Conservation (phyloP, 331 rosid species). For the Dryas integrifolia region DNA sequence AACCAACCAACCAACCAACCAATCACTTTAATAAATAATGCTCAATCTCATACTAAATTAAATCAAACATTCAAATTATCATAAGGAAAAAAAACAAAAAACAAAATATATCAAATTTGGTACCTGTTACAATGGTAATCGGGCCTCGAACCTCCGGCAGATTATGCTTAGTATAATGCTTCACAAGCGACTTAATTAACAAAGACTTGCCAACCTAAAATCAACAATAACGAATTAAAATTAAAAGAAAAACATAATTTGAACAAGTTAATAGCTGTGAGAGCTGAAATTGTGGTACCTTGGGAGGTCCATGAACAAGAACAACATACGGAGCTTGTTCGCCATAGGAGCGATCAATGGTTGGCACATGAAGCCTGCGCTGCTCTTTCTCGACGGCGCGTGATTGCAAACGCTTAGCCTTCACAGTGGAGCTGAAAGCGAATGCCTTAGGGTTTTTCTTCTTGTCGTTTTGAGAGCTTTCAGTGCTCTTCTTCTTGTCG, state of each 20-base stretch:
- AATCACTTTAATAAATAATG: constrained; percentile 3
- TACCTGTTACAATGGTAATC: constrained; percentile 87
- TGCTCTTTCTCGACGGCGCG: constrained; percentile 94
- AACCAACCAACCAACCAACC: constrained; percentile 18
- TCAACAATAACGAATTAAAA: background rate
- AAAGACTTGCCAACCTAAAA: constrained; percentile 92
- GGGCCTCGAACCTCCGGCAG: constrained; percentile 87
- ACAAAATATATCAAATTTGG: background rate
- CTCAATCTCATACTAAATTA: background rate
- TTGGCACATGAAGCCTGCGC: constrained; percentile 80
- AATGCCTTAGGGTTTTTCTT: constrained; percentile 75
- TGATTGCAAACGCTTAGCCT: constrained; percentile 74
- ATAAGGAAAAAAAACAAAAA: background rate
- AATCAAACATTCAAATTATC: background rate
- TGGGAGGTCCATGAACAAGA: constrained; percentile 92
- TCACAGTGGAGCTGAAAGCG: constrained; percentile 67
- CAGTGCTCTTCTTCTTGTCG: constrained; percentile 48
- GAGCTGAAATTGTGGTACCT: constrained; percentile 35
- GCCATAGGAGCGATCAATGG: constrained; percentile 70
- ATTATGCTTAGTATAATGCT: constrained; percentile 88
- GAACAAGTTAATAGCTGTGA: background rate
- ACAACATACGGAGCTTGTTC: constrained; percentile 78
- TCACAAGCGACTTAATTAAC: constrained; percentile 65
- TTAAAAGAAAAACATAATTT: background rate
- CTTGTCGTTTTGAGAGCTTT: constrained; percentile 37